These are phyloP conservation scores for Brassica incana DNA, from an alignment of 345 rosid species.

Conservation along the genomic window DNA sequence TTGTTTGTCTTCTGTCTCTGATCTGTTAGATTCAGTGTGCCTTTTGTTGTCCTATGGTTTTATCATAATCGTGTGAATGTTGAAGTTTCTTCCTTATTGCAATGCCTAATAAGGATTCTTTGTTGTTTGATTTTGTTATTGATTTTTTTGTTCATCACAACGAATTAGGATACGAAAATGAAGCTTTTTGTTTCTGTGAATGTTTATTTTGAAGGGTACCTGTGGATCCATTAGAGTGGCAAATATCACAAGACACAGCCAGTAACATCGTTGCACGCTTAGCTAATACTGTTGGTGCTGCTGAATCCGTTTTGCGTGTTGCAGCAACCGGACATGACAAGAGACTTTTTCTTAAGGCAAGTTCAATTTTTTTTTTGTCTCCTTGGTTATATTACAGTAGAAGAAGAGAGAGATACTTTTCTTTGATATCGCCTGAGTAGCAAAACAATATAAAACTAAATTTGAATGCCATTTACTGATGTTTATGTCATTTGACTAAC, in stretches of 20 bases:
- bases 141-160: background rate
- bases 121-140: conserved; percentile 8
- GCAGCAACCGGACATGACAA: conserved; percentile 98
- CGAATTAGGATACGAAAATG: background rate
- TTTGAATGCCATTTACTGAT: background rate
- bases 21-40: too few relatives aligned
- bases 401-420: conserved; percentile 1
- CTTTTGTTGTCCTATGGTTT: too few relatives aligned
- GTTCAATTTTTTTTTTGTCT: background rate
- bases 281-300: conserved; percentile 90
- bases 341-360: conserved; percentile 72
- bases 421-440: too few relatives aligned
- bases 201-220: conserved; percentile 55
- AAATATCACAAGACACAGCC: conserved; percentile 90
- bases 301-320: conserved; percentile 92
- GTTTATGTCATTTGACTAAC: background rate
- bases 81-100: background rate
- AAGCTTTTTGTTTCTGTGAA: conserved; percentile 4
- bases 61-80: background rate
- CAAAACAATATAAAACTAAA: too few relatives aligned
- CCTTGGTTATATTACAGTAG: background rate
- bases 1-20: background rate
- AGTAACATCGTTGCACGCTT: conserved; percentile 69
- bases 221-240: conserved; percentile 98
- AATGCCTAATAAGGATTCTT: background rate